Conservation (phyloP, 2,329 filamentous ascomycete genomes). For the Pezicula rhizophila region DNA sequence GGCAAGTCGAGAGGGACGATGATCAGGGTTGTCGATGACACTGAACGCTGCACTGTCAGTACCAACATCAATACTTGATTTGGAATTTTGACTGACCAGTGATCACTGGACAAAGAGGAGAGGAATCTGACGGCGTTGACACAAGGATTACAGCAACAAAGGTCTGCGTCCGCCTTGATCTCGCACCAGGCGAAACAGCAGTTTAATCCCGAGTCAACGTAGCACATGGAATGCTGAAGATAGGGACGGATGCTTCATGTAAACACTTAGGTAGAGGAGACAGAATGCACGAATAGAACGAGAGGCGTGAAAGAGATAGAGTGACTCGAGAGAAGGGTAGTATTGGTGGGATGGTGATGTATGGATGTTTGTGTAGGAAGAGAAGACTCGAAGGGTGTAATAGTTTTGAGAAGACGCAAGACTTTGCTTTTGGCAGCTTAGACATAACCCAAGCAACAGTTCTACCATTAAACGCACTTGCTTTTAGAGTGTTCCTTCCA, state of each 20-base stretch:
- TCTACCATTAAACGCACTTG: neutral
- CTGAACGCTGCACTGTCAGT: neutral
- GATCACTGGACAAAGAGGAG: neutral
- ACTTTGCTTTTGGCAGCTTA: too few relatives aligned
- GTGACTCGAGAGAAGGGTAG: neutral
- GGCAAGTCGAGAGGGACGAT: neutral
- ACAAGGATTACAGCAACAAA: neutral
- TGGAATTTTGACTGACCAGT: neutral
- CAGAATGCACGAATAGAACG: neutral
- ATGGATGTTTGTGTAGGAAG: too few relatives aligned
- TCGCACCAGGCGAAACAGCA: constrained; percentile 1
- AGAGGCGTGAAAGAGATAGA: neutral
- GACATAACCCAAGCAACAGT: neutral
- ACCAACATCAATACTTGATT: neutral
- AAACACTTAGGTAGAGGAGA: neutral
- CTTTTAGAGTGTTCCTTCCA: neutral
- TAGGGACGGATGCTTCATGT: neutral
- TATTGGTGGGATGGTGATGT: too few relatives aligned
- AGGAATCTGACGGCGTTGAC: too few relatives aligned
- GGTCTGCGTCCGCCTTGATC: neutral
- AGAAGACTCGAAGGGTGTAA: too few relatives aligned
- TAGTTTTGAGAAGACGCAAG: too few relatives aligned
- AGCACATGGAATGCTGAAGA: constrained; percentile 1
- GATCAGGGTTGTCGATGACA: neutral
- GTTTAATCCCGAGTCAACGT: neutral